These are phyloP conservation scores for Thinopyrum elongatum DNA, from an alignment of 176 grass and related monocot genomes.

Conservation along the genomic window DNA sequence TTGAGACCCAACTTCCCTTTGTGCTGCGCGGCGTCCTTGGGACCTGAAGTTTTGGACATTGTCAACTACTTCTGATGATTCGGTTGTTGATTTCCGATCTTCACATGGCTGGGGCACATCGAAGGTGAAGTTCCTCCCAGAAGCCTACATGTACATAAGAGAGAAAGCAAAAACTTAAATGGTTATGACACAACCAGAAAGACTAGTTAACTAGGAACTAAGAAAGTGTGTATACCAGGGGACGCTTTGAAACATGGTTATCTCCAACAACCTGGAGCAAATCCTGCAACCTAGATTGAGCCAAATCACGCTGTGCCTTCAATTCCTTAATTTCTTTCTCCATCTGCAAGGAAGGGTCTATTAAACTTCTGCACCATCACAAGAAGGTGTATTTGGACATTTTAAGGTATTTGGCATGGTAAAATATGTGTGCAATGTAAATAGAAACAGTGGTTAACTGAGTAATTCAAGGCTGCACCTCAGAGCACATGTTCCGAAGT, in stretches of 20 bases:
- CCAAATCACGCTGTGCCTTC: conserved; percentile 70
- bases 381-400: neutral
- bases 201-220: neutral
- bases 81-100: conserved; percentile 48
- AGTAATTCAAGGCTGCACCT: neutral
- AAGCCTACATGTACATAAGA: conserved; percentile 45
- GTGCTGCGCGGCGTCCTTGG: conserved; percentile 7
- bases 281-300: conserved; percentile 73
- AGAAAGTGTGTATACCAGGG: conserved; percentile 39
- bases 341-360: conserved; percentile 62
- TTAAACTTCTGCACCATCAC: neutral
- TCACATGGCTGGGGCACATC: conserved; percentile 60
- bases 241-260: conserved; percentile 45
- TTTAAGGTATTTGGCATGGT: neutral
- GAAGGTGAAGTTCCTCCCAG: conserved; percentile 53
- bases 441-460: neutral
- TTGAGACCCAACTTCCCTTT: conserved; percentile 26
- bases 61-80: conserved; percentile 54
- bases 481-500: neutral
- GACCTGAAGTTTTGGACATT: conserved; percentile 39
- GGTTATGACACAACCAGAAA: neutral
- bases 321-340: conserved; percentile 92
- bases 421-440: neutral
- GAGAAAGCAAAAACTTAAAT: conserved; percentile 6
- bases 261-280: conserved; percentile 73